phyloP scores from a whole-genome alignment of 2,329 filamentous ascomycete genomes.

The Apiospora marii region DNA sequence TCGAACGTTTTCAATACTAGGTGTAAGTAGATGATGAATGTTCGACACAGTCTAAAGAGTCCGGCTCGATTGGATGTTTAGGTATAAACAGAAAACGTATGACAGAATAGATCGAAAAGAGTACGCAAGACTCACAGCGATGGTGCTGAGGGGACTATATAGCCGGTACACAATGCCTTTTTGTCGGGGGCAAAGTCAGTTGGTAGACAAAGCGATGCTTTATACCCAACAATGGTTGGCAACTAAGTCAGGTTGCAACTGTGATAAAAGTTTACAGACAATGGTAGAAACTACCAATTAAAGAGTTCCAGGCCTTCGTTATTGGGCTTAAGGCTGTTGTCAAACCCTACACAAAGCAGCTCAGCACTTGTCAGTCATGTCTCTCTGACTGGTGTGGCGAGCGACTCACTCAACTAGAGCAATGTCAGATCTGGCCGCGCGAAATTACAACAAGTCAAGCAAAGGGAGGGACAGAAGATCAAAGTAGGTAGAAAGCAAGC shows the following conservation, averaged over 20 bases:
- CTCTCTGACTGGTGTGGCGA: neutral
- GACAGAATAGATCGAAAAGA: neutral
- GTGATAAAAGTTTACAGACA: neutral
- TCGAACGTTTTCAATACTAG: neutral
- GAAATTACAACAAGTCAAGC: neutral
- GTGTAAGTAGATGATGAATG: neutral
- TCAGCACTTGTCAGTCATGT: neutral
- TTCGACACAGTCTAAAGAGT: neutral
- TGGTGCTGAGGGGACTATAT: neutral
- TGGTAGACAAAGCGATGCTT: neutral
- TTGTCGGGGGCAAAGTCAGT: neutral
- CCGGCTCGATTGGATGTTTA: neutral
- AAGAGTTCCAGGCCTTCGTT: neutral
- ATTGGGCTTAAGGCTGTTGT: neutral
- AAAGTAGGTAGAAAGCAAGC: constrained; percentile 35
- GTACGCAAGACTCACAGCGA: neutral
- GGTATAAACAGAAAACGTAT: neutral
- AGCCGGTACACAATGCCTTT: neutral
- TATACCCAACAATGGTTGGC: neutral
- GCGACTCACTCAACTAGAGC: neutral
- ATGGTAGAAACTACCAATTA: neutral
- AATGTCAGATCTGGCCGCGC: neutral
- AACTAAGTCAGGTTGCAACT: neutral
- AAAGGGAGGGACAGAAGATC: neutral
- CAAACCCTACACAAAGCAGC: neutral